These are phyloP conservation scores for Hondaea fermentalgiana DNA, from an alignment of 108 stramenopile species.

Conservation along the genomic window DNA sequence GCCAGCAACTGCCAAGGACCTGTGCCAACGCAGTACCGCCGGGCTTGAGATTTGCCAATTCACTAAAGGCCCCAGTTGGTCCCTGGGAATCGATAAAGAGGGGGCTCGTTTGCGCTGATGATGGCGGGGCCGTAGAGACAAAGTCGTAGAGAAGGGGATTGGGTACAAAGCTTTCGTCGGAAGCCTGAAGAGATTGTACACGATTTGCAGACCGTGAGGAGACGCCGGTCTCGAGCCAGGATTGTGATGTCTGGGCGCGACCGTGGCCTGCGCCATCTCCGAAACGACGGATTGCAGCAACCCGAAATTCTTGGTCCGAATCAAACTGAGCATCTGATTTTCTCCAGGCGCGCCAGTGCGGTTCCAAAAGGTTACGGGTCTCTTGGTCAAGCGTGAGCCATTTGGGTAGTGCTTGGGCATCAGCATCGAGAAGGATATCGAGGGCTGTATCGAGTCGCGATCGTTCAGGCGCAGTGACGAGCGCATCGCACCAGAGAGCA, in stretches of 20 bases:
- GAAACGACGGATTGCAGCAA: not conserved
- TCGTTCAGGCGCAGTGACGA: not conserved
- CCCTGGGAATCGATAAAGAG: not conserved
- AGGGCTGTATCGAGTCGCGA: not conserved
- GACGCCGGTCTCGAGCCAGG: not conserved
- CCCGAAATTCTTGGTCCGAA: not conserved
- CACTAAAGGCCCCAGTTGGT: not conserved
- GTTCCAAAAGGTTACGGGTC: not conserved
- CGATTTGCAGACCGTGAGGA: not conserved
- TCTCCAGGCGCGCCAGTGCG: not conserved
- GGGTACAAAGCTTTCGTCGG: not conserved
- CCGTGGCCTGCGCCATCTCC: not conserved
- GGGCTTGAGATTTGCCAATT: not conserved
- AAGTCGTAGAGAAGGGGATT: not conserved
- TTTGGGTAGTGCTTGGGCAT: not conserved
- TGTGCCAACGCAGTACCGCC: not conserved
- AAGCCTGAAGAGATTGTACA: not conserved
- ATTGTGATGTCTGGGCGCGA: not conserved
- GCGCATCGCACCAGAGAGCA: conserved; percentile 4
- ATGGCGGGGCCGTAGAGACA: not conserved
- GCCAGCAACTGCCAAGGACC: not conserved
- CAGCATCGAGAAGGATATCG: not conserved
- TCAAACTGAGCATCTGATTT: not conserved
- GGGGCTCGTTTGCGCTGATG: not conserved
- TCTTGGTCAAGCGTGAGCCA: not conserved